Percentiles rank a stretch among this genome's conserved stretches.
Conservation (phyloP, 164 flowering plant species). For the Santalum album region DNA sequence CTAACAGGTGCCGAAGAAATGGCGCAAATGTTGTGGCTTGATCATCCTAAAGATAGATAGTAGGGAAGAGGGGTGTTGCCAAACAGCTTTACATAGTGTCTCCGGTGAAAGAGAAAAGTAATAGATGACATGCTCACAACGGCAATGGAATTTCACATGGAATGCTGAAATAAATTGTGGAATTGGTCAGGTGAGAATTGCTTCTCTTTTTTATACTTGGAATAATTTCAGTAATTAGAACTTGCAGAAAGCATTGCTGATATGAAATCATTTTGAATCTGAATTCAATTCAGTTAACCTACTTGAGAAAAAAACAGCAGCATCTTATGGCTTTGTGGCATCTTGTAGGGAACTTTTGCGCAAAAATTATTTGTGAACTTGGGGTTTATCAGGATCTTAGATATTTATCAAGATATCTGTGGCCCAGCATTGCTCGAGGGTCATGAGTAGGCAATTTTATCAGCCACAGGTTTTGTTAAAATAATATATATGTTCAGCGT, state of each 20-base stretch:
- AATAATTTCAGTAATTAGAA: neutral
- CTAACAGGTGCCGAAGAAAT: constrained; percentile 77
- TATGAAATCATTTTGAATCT: no score
- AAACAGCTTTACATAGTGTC: constrained; percentile 61
- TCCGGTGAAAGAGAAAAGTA: constrained; percentile 61
- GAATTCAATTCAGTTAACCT: no score
- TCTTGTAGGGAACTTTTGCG: no score
- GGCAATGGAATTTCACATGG: constrained; percentile 20
- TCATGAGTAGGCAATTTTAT: no score
- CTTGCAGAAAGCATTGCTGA: neutral
- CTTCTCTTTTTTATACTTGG: constrained; percentile 1
- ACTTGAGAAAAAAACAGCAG: no score
- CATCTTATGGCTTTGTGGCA: no score
- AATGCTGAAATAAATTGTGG: constrained; percentile 49
- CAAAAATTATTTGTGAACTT: no score
- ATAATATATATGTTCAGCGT: no score
- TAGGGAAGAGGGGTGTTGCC: constrained; percentile 93
- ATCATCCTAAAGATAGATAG: constrained; percentile 20
- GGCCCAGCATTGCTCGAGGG: no score
- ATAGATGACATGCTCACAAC: constrained; percentile 25
- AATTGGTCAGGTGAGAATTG: constrained; percentile 55
- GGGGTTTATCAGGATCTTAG: no score
- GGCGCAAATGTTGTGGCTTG: constrained; percentile 46
- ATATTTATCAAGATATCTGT: no score
- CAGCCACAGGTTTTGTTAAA: no score